These are phyloP conservation scores for Nannochloropsis oceanica DNA, from an alignment of 108 stramenopile species.

Conservation along the genomic window DNA sequence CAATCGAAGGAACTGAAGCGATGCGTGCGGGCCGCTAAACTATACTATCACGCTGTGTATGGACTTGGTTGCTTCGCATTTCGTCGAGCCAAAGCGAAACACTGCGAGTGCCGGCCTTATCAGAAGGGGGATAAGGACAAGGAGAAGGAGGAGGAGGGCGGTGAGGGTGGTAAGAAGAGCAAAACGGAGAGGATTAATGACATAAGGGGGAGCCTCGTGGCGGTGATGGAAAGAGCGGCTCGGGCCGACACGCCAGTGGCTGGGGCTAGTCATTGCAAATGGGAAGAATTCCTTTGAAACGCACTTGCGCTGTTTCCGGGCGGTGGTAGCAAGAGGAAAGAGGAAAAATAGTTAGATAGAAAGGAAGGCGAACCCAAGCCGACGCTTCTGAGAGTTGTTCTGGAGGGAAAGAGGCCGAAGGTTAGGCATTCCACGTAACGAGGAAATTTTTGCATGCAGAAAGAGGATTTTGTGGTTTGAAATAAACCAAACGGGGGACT, in stretches of 20 bases:
- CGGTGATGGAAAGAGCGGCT: neutral
- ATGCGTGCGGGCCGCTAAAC: neutral
- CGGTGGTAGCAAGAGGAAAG: neutral
- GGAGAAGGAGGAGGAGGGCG: neutral
- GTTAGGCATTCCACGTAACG: no score
- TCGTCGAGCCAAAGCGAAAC: neutral
- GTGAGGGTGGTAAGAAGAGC: neutral
- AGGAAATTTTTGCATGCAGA: no score
- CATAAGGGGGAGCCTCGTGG: neutral
- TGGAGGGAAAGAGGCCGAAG: no score
- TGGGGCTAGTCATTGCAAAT: neutral
- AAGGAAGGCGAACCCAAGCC: no score
- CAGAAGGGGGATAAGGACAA: no score
- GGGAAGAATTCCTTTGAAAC: neutral
- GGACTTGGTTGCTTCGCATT: neutral
- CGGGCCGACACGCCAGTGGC: neutral
- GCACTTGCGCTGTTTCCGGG: neutral
- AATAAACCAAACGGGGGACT: no score
- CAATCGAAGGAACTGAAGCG: neutral
- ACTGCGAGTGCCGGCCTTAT: neutral
- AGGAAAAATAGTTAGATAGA: neutral
- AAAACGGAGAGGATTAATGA: no score
- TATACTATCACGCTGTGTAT: neutral
- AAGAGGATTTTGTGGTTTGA: no score
- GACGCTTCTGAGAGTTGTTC: no score